Evolutionary conservation across 148 eudicot species (phyloP).

Genomic region (Rhododendron williamsianum): DNA sequence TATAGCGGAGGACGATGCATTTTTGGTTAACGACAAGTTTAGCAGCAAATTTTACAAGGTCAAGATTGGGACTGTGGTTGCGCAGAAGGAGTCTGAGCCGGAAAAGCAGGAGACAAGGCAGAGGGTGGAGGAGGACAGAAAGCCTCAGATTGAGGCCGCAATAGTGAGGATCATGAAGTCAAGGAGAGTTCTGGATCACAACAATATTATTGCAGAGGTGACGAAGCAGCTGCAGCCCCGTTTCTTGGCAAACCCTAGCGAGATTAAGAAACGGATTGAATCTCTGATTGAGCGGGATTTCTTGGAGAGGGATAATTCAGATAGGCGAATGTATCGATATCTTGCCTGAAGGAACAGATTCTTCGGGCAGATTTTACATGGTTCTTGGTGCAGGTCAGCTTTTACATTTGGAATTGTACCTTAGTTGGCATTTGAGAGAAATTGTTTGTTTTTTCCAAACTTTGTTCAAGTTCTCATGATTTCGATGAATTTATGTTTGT

Average conservation of each 20-base stretch:
- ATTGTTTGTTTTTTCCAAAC: not conserved
- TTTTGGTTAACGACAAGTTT: constrained; percentile 70
- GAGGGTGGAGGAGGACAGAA: constrained; percentile 77
- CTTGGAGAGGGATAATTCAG: constrained; percentile 69
- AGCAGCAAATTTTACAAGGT: constrained; percentile 67
- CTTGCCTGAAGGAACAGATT: constrained; percentile 43
- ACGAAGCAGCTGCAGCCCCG: not conserved
- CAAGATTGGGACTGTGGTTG: constrained; percentile 2
- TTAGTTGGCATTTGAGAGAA: constrained; percentile 6
- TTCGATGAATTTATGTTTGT: constrained; percentile 7
- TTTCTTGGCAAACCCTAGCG: not conserved
- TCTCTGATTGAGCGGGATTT: constrained; percentile 73
- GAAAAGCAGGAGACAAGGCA: constrained; percentile 83
- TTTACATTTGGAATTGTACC: constrained; percentile 12
- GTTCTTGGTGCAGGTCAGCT: constrained; percentile 13
- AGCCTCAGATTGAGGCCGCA: constrained; percentile 87
- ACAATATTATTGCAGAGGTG: constrained; percentile 70
- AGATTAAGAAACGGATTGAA: not conserved
- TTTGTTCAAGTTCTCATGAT: not conserved
- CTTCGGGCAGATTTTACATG: not conserved
- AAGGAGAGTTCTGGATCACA: constrained; percentile 54
- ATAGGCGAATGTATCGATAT: constrained; percentile 63
- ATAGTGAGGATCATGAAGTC: constrained; percentile 83
- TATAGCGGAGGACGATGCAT: constrained; percentile 51
- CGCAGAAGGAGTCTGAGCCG: constrained; percentile 43